phyloP scores from a whole-genome alignment of 306 rosid species.

The Oemleria cerasiformis region DNA sequence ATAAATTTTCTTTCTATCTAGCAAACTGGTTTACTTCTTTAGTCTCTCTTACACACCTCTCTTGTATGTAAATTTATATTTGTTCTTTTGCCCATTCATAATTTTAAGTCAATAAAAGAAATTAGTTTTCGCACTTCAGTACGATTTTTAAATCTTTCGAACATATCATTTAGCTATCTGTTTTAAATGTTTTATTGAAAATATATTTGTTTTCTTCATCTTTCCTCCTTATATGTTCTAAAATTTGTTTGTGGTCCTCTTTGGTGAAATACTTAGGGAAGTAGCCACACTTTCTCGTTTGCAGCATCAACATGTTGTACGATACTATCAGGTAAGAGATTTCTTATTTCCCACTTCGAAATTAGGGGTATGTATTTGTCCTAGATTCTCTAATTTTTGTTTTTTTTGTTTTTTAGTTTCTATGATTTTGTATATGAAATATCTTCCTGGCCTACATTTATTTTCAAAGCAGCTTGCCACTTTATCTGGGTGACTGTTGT shows the following conservation, averaged over 20 bases:
- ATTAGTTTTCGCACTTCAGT: neutral
- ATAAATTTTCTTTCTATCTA: neutral
- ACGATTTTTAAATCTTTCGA: neutral
- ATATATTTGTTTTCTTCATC: neutral
- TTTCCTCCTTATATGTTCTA: neutral
- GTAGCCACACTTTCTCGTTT: slow-evolving; percentile 97
- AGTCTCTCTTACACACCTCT: too few relatives aligned
- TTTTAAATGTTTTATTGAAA: neutral
- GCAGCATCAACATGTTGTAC: slow-evolving; percentile 96
- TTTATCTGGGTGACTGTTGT: neutral
- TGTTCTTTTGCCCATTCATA: neutral
- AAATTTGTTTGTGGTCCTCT: slow-evolving; percentile 23
- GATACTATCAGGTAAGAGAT: slow-evolving; percentile 82
- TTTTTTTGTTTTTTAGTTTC: neutral
- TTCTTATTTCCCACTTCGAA: slow-evolving; percentile 25
- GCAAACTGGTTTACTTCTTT: neutral
- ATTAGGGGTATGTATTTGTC: slow-evolving; percentile 1
- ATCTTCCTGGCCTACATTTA: neutral
- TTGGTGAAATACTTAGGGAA: slow-evolving; percentile 66
- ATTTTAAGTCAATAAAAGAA: neutral
- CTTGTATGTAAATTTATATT: too few relatives aligned
- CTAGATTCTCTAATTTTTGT: neutral
- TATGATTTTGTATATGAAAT: slow-evolving; percentile 18
- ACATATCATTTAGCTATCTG: neutral
- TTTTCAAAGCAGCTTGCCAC: neutral